Conservation (phyloP, 2,329 filamentous ascomycete species). For the Ophiocordyceps camponoti-saundersi region DNA sequence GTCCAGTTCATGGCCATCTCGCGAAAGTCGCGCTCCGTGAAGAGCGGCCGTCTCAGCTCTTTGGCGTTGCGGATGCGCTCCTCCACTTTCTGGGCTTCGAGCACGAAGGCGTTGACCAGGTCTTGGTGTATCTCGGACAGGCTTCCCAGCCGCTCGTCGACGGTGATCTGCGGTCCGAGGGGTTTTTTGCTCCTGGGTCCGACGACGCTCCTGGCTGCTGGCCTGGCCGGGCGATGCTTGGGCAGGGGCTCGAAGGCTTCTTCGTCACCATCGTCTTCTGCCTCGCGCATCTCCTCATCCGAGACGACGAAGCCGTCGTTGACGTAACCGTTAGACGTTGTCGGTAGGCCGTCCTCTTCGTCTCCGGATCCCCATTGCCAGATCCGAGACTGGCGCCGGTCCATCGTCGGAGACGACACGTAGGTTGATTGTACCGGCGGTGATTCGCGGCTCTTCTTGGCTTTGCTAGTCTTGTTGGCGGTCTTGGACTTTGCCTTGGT, state of each 20-base stretch:
- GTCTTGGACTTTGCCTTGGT: constrained; percentile 16
- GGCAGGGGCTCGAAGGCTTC: constrained; percentile 25
- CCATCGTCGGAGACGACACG: constrained; percentile 33
- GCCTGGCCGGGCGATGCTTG: constrained; percentile 18
- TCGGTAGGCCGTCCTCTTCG: constrained; percentile 20
- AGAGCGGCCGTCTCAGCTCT: constrained; percentile 39
- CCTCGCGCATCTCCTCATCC: constrained; percentile 16
- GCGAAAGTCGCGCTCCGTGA: constrained; percentile 51
- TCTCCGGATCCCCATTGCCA: constrained; percentile 9
- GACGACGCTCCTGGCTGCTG: constrained; percentile 11
- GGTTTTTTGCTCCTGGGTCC: constrained; percentile 36
- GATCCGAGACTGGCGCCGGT: constrained; percentile 13
- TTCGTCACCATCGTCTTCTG: constrained; percentile 14
- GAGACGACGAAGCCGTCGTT: constrained; percentile 32
- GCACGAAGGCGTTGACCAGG: constrained; percentile 48
- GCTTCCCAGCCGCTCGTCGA: constrained; percentile 32
- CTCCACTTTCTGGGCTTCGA: constrained; percentile 40
- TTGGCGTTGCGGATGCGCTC: constrained; percentile 44
- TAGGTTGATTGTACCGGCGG: constrained; percentile 27
- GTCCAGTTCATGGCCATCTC: constrained; percentile 61
- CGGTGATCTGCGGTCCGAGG: constrained; percentile 39
- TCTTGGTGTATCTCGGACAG: constrained; percentile 44
- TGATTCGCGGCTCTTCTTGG: constrained; percentile 15
- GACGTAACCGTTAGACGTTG: constrained; percentile 28
- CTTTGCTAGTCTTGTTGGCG: constrained; percentile 13